Evolutionary conservation across 129 eudicot genomes (phyloP).

Genomic region (Pseudognaphalium luteoalbum): DNA sequence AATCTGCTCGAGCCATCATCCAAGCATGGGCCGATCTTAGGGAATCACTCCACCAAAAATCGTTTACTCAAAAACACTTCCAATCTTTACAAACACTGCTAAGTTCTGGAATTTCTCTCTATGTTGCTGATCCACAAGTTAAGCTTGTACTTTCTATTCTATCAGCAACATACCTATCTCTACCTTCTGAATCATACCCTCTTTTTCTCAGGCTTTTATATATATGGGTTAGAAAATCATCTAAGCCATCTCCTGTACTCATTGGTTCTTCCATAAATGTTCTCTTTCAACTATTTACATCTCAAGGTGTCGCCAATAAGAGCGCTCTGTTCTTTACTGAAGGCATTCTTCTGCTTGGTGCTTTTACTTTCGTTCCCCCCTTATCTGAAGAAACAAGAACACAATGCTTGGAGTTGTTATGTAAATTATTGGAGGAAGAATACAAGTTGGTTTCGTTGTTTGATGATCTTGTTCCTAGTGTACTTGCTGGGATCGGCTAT

Average conservation of each 20-base stretch:
- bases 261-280: slow-evolving; percentile 52
- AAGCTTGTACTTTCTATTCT: slow-evolving; percentile 73
- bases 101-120: slow-evolving; percentile 54
- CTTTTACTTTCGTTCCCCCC: slow-evolving; percentile 53
- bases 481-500: slow-evolving; percentile 85
- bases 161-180: slow-evolving; percentile 46
- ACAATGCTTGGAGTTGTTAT: slow-evolving; percentile 60
- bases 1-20: slow-evolving; percentile 83
- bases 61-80: slow-evolving; percentile 51
- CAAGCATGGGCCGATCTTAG: slow-evolving; percentile 97
- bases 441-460: slow-evolving; percentile 42
- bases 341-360: slow-evolving; percentile 77
- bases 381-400: slow-evolving; percentile 55
- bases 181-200: slow-evolving; percentile 73
- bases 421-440: slow-evolving; percentile 58
- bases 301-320: slow-evolving; percentile 36
- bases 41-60: slow-evolving; percentile 51
- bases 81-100: slow-evolving; percentile 58
- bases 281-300: slow-evolving; percentile 45
- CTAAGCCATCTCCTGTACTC: slow-evolving; percentile 51
- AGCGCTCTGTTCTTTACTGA: slow-evolving; percentile 57
- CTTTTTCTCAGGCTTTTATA: slow-evolving; percentile 75
- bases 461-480: slow-evolving; percentile 48
- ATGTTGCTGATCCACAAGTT: slow-evolving; percentile 93
- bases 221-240: slow-evolving; percentile 83